Base-by-base conservation (phyloP, 176 grass and related monocot species). In the Rhynchospora breviuscula region DNA sequence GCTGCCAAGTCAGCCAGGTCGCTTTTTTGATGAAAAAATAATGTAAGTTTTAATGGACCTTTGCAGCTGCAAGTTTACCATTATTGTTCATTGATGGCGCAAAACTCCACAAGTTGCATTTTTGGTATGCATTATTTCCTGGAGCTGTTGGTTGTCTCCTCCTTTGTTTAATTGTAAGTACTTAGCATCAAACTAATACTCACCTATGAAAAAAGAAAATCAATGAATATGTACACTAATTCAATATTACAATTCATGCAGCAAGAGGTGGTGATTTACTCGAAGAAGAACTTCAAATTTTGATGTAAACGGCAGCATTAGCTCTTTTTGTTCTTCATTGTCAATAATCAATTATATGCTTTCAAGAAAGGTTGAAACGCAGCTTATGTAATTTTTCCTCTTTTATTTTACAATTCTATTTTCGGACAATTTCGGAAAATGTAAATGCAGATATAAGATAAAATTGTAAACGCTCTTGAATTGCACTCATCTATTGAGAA, bases 161-260 rank as follows among this genome's bases (percentile, higher is more conserved):
- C 83, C 96, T 98, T 79, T 95, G 96, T 77, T 85, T 98, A 88
- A 93, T 98, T 85, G 93, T 98, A 90, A 95, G 93, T 91, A 83
- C 60, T 43, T 47, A 44, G 25, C 10, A 44, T 26, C 29, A 63
- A 73, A n/a, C 51, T 66, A 12, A 57, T 10, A 59, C 62, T 82
- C 51, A 26, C 46, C n/a, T 81, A 59, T 29, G 43, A 21, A 81
- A 25, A n/a, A 63, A 3, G 70, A n/a, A 57, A 51, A 66, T n/a
- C 35, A 79, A 2, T 68, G 22, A 25, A 84, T 46, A 81, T 2
- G 80, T 54, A 45, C 1, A 57, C 8, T 59, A 59, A 69, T 79
- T 63, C 19, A 35, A 57, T 47, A 44, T 9, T 89, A 14, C 15
- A 59, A 21, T 51, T 87, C 8, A 80, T 95, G 86, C 92, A 98